These are phyloP conservation scores for Phlyctochytrium bullatum DNA, from an alignment of 192 early-diverging fungal species.

Conservation along the genomic window DNA sequence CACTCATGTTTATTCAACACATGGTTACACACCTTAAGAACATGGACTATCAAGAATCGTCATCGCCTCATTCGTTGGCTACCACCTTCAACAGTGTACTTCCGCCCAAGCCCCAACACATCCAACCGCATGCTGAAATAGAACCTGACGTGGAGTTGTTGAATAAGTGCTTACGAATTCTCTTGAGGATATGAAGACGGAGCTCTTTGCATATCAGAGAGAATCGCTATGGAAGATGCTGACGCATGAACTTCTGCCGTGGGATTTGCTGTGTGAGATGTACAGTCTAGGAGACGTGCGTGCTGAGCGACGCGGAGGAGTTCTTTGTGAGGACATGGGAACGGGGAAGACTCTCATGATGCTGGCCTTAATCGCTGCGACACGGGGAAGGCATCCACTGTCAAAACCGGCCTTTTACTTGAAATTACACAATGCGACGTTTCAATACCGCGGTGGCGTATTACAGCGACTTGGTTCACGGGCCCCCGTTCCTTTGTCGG, in stretches of 20 bases:
- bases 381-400: background rate
- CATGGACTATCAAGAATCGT: no score
- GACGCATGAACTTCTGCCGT: background rate
- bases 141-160: background rate
- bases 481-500: no score
- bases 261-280: background rate
- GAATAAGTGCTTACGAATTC: background rate
- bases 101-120: no score
- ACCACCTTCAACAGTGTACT: no score
- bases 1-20: no score
- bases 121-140: background rate
- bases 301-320: constrained; percentile 37
- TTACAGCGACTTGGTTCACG: no score
- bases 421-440: background rate
- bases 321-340: constrained; percentile 91
- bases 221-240: background rate
- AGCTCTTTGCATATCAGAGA: background rate
- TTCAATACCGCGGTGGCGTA: background rate
- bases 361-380: constrained; percentile 28
- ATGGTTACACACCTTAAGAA: no score
- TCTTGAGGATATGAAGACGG: background rate
- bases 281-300: background rate
- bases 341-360: constrained; percentile 78
- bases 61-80: no score
- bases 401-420: background rate